A percentile compares a stretch with the other conserved stretches of the same genome.
Conservation (phyloP, 306 rosid genomes). For the Argentina anserina region DNA sequence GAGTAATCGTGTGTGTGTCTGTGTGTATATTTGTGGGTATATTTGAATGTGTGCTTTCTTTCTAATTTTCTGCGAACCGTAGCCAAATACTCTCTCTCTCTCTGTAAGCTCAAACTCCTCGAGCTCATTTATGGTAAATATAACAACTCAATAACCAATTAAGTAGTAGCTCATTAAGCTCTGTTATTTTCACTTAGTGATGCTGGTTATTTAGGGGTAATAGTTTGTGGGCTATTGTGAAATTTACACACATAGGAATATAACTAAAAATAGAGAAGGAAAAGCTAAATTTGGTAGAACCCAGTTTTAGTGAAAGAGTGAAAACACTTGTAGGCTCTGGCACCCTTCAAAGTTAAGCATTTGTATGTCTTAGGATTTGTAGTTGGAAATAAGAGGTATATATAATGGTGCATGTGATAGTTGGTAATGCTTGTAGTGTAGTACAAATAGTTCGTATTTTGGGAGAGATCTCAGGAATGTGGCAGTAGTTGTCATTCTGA, state of each 20-base stretch:
- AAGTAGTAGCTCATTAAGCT: too few species aligned
- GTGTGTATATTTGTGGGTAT: too few species aligned
- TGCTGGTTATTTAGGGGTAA: not conserved
- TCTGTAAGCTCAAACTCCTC: not conserved
- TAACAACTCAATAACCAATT: not conserved
- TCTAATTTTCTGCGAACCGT: too few species aligned
- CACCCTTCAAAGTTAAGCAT: not conserved
- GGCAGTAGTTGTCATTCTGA: not conserved
- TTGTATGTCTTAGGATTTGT: not conserved
- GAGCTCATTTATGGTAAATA: not conserved
- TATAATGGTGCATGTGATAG: too few species aligned
- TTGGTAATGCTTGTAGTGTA: not conserved
- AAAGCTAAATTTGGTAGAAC: not conserved
- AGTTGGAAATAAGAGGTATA: too few species aligned
- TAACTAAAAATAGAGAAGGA: not conserved
- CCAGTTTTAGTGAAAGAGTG: not conserved
- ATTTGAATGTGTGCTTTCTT: too few species aligned
- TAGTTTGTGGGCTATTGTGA: not conserved
- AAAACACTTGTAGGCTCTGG: not conserved
- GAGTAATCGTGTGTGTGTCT: too few species aligned
- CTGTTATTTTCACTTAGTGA: not conserved
- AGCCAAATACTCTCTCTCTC: constrained; percentile 1
- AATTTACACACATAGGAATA: not conserved
- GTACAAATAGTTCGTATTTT: not conserved
- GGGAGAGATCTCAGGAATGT: not conserved